Percentiles rank a stretch among this genome's conserved stretches.
phyloP scores from a whole-genome alignment of 306 rosid genomes.

The Erythrophleum fordii region DNA sequence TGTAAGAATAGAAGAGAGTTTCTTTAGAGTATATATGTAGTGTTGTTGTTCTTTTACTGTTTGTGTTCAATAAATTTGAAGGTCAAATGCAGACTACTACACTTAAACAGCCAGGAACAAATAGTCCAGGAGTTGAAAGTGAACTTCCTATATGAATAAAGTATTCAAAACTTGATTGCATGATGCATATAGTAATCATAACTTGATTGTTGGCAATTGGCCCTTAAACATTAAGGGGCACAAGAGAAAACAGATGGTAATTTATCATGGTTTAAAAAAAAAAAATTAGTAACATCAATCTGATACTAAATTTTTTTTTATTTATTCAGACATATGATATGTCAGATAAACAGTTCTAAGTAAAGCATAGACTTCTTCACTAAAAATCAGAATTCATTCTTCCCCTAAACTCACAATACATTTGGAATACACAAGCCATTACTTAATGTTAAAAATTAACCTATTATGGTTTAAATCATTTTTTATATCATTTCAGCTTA shows the following conservation, averaged over 20 bases:
- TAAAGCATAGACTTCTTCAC: not conserved
- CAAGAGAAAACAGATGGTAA: no score
- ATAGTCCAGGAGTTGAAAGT: not conserved
- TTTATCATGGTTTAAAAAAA: slow-evolving; percentile 24
- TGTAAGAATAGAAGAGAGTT: not conserved
- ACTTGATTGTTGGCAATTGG: not conserved
- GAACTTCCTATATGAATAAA: not conserved
- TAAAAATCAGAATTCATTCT: not conserved
- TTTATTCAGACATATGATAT: not conserved
- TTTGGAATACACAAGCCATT: slow-evolving; percentile 8
- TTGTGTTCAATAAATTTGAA: not conserved
- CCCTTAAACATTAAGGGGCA: not conserved
- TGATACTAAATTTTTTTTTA: not conserved
- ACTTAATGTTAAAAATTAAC: not conserved
- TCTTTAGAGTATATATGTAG: not conserved
- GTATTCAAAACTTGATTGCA: not conserved
- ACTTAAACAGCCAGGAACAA: not conserved
- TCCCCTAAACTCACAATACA: not conserved
- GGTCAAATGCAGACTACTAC: not conserved
- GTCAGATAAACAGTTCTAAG: not conserved
- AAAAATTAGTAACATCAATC: not conserved
- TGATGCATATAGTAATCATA: not conserved
- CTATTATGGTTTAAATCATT: not conserved
- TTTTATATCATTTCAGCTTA: not conserved
- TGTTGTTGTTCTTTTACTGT: not conserved